Base-by-base conservation (phyloP, 345 rosid genomes). In the Balakata baccata region DNA sequence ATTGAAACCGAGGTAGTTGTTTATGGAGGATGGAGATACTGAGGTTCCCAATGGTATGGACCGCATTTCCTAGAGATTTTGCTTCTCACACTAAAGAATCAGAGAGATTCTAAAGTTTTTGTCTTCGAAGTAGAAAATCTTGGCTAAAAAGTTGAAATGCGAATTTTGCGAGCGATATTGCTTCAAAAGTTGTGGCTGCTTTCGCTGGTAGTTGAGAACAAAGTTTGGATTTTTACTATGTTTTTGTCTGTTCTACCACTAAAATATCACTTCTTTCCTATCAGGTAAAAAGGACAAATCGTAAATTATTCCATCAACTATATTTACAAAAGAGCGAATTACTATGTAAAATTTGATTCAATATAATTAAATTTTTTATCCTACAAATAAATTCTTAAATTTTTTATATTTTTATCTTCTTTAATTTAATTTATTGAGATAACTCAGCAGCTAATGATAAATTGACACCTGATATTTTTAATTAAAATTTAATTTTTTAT, bases 31-130 rank as follows among this genome's bases (percentile, higher is more conserved):
- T 47, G 89, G 82, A 58, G 82, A 86, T 10, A 82, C 82, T 72
- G 92, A 57, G 72, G 84, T 71, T 81, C 91, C 96, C 68, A 90
- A 84, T 71, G 89, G 86, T 63, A 86, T 70, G 75, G 92, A 85
- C 92, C 84, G 84, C 98, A 93, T 91, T 78, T 85, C 83, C 63
- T 17, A 56, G 53, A 70, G 75, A 68, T 65, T 4, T 22, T 22
- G 6, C 47, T 74, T 38, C 17, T n/a, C 7, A 22, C 29, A 16
- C 51, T 14, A 14, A 6, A 20, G 47, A 45, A 16, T 60, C 47
- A 14, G 47, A n/a, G 2, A 7, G 65, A 54, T 14, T 62, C 43
- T 62, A 37, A 62, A 37, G 9, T 34, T 61, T n/a, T 0, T 4
- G 5, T 5, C 18, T 52, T 54, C 18, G 59, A 18, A 34, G 17